Evolutionary conservation across 2,329 filamentous ascomycete species (phyloP).

Genomic region (Ophiognomonia clavigignenti-juglandacearum): DNA sequence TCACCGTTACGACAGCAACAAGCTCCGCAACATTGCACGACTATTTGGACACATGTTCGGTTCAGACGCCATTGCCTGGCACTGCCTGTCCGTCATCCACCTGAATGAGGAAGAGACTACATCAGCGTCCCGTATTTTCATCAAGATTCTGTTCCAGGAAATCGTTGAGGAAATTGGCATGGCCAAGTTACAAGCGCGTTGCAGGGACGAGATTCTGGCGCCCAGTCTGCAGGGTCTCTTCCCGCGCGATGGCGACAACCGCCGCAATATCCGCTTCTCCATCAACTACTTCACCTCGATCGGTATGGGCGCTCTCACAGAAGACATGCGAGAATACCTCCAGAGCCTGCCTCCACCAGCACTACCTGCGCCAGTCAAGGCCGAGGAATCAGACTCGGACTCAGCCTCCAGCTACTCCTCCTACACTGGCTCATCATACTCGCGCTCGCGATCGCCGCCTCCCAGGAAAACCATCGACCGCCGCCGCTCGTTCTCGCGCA

Average conservation of each 20-base stretch:
- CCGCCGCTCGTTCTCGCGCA: slow-evolving; percentile 30
- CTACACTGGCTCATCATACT: slow-evolving; percentile 60
- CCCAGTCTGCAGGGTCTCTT: slow-evolving; percentile 82
- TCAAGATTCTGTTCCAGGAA: slow-evolving; percentile 96
- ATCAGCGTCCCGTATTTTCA: slow-evolving; percentile 92
- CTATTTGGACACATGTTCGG: slow-evolving; percentile 91
- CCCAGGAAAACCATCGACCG: slow-evolving; percentile 31
- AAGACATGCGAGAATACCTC: slow-evolving; percentile 88
- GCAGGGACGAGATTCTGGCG: slow-evolving; percentile 74
- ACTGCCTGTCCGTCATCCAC: slow-evolving; percentile 77
- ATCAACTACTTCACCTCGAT: slow-evolving; percentile 99
- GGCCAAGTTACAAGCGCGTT: slow-evolving; percentile 67
- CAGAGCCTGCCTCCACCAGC: slow-evolving; percentile 86
- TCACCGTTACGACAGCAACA: slow-evolving; percentile 93
- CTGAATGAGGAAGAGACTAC: slow-evolving; percentile 97
- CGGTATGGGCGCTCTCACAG: slow-evolving; percentile 89
- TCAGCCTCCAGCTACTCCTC: slow-evolving; percentile 77
- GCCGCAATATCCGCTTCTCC: slow-evolving; percentile 87
- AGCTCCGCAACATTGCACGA: slow-evolving; percentile 87
- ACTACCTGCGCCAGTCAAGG: slow-evolving; percentile 60
- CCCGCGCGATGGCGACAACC: slow-evolving; percentile 76
- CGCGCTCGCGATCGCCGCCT: slow-evolving; percentile 42
- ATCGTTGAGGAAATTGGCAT: slow-evolving; percentile 83
- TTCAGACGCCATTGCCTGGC: slow-evolving; percentile 87
- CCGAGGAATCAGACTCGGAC: slow-evolving; percentile 60